Conservation (phyloP, 805 yeast species). For the Hermanozyma aechmeae region DNA sequence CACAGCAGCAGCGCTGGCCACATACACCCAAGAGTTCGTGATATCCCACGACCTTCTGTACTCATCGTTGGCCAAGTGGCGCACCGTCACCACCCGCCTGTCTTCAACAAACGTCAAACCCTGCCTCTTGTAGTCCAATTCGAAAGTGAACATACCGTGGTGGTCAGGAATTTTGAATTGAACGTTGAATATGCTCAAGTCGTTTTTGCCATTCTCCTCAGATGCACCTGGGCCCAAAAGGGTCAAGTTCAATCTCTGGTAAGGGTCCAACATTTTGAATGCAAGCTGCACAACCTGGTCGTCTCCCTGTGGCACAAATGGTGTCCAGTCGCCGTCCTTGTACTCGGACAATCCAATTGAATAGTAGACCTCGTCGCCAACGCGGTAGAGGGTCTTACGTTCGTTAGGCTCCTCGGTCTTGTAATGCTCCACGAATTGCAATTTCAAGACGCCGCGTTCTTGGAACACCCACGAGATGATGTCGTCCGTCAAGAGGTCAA, state of each 20-base stretch:
- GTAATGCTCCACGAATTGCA: conserved; percentile 44
- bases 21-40: conserved; percentile 86
- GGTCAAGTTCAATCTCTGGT: conserved; percentile 65
- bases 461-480: conserved; percentile 63
- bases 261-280: conserved; percentile 88
- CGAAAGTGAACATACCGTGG: conserved; percentile 91
- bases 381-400: conserved; percentile 44
- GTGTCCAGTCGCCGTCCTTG: conserved; percentile 53
- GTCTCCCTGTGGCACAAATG: conserved; percentile 33
- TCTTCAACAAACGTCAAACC: conserved; percentile 66
- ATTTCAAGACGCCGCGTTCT: conserved; percentile 52
- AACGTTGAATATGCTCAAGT: conserved; percentile 38
- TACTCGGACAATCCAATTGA: conserved; percentile 40
- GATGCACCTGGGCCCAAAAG: conserved; percentile 31
- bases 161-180: conserved; percentile 82
- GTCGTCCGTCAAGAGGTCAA: conserved; percentile 32
- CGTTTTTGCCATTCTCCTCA: conserved; percentile 30
- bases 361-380: conserved; percentile 62
- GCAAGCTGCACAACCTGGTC: conserved; percentile 69
- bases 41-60: conserved; percentile 89
- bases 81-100: conserved; percentile 64
- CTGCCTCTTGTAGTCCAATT: conserved; percentile 64
- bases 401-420: conserved; percentile 36
- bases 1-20: conserved; percentile 62
- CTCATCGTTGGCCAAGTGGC: conserved; percentile 95